Evolutionary conservation across 2,329 filamentous ascomycete genomes (phyloP).

Genomic region (Nothophoma quercina): DNA sequence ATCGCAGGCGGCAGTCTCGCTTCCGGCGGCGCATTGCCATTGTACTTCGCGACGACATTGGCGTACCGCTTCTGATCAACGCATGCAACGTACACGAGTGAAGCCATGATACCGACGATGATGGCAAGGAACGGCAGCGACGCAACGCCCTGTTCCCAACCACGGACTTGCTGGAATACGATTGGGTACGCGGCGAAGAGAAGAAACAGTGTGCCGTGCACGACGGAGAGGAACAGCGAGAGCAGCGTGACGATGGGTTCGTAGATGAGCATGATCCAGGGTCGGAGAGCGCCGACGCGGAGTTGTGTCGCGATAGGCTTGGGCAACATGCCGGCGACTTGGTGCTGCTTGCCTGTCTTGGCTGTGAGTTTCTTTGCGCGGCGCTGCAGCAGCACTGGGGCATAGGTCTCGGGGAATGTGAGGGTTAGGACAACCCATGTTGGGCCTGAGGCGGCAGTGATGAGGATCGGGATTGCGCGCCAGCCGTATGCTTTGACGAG

Average conservation of each 20-base stretch:
- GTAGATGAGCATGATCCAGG: slow-evolving; percentile 64
- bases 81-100: slow-evolving; percentile 26
- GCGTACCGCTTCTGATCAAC: slow-evolving; percentile 29
- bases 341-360: slow-evolving; percentile 67
- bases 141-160: slow-evolving; percentile 62
- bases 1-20: slow-evolving; percentile 59
- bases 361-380: slow-evolving; percentile 74
- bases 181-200: slow-evolving; percentile 58
- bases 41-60: slow-evolving; percentile 14
- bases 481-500: slow-evolving; percentile 73
- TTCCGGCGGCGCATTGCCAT: slow-evolving; percentile 62
- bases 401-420: slow-evolving; percentile 87
- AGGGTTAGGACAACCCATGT: slow-evolving; percentile 73
- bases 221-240: slow-evolving; percentile 24
- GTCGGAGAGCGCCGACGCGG: slow-evolving; percentile 62
- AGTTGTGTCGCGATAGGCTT: slow-evolving; percentile 59
- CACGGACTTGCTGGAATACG: slow-evolving; percentile 63
- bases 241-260: slow-evolving; percentile 57
- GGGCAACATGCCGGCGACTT: slow-evolving; percentile 49
- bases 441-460: slow-evolving; percentile 71
- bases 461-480: slow-evolving; percentile 76
- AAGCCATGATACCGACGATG: slow-evolving; percentile 61
- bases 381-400: slow-evolving; percentile 74
- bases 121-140: slow-evolving; percentile 69
- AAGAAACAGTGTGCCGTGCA: slow-evolving; percentile 48